Evolutionary conservation across 1,139 yeast species (phyloP).

Genomic region (Sugiyamaella neomexicana): DNA sequence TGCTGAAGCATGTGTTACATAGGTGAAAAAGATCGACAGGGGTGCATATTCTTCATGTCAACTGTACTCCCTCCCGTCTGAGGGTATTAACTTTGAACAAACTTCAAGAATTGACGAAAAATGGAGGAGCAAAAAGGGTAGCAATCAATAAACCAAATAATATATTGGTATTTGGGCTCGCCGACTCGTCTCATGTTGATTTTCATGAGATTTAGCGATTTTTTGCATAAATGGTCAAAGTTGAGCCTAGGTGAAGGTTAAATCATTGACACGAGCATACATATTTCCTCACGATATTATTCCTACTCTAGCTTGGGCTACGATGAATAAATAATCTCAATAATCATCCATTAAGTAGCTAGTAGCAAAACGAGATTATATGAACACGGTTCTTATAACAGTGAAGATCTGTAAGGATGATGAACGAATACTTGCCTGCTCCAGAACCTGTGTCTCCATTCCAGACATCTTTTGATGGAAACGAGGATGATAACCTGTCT

Average conservation of each 20-base stretch:
- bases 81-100: not conserved
- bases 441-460: constrained; percentile 36
- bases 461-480: constrained; percentile 30
- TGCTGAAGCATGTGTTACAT: too few species aligned
- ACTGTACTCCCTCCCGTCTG: not conserved
- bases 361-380: too few species aligned
- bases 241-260: not conserved
- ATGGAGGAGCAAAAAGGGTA: not conserved
- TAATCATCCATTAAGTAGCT: not conserved
- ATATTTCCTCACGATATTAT: not conserved
- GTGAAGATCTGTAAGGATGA: constrained; percentile 6
- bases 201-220: not conserved
- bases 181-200: not conserved
- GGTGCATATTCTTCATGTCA: not conserved
- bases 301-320: too few species aligned
- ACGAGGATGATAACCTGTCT: constrained; percentile 9
- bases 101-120: not conserved
- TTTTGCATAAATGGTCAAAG: not conserved
- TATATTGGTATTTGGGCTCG: not conserved
- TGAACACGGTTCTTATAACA: not conserved
- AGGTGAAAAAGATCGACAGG: not conserved
- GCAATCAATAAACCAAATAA: not conserved
- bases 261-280: not conserved
- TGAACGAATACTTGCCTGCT: constrained; percentile 35
- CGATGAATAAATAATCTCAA: not conserved